Conservation (phyloP, 2,329 filamentous ascomycete genomes). For the Botrytis deweyae region DNA sequence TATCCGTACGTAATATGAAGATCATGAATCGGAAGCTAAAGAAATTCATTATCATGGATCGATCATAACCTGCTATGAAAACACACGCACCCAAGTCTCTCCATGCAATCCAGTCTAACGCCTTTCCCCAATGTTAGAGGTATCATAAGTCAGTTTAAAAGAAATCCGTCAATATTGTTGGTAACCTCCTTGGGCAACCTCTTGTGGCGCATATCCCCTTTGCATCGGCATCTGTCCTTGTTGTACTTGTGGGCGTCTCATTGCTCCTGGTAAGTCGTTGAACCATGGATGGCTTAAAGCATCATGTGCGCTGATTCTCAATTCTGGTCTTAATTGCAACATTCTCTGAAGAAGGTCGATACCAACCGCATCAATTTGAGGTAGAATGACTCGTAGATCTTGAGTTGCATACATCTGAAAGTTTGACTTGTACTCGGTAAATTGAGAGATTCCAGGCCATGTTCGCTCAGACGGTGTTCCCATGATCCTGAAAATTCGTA, state of each 20-base stretch:
- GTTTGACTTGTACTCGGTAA: constrained; percentile 95
- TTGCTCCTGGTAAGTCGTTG: constrained; percentile 54
- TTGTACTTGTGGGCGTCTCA: constrained; percentile 32
- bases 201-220: constrained; percentile 13
- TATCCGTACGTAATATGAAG: neutral
- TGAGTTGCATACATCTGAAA: constrained; percentile 95
- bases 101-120: constrained; percentile 13
- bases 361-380: constrained; percentile 83
- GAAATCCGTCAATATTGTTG: constrained; percentile 19
- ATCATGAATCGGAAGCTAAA: constrained; percentile 8
- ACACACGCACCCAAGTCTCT: constrained; percentile 16
- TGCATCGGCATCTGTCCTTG: constrained; percentile 26
- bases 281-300: constrained; percentile 94
- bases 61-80: constrained; percentile 14
- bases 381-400: constrained; percentile 81
- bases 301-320: constrained; percentile 83
- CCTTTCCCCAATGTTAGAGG: constrained; percentile 16
- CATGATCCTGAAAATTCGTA: constrained; percentile 98
- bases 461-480: constrained; percentile 92
- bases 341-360: constrained; percentile 86
- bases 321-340: constrained; percentile 89
- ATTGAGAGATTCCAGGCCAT: constrained; percentile 92
- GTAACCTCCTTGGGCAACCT: constrained; percentile 14
- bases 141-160: constrained; percentile 20
- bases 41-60: constrained; percentile 22